Evolutionary conservation across 2,329 filamentous ascomycete genomes (phyloP).

Genomic region (Neonectria coccinea): DNA sequence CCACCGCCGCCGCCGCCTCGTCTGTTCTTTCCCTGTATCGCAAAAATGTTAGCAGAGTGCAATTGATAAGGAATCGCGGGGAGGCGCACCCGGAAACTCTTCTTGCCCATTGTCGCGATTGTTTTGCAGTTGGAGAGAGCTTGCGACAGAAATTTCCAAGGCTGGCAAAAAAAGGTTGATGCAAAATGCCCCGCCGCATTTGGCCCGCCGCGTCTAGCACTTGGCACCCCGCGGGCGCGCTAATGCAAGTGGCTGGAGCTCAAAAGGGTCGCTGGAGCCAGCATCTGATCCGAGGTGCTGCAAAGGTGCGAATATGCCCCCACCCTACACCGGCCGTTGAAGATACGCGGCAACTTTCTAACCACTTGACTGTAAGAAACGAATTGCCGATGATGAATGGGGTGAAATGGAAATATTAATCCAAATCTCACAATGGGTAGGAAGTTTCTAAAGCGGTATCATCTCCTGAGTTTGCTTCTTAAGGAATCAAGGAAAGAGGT

Average conservation of each 20-base stretch:
- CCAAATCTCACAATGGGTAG: neutral
- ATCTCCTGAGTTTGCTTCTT: no score
- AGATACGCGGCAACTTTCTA: neutral
- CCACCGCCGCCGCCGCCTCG: constrained; percentile 53
- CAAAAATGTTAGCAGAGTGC: constrained; percentile 34
- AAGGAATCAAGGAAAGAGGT: no score
- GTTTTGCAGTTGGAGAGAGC: constrained; percentile 34
- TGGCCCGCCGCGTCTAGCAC: constrained; percentile 33
- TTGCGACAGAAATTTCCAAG: constrained; percentile 45
- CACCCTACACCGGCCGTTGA: neutral
- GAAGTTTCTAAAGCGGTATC: neutral
- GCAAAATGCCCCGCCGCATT: constrained; percentile 32
- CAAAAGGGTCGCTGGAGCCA: neutral
- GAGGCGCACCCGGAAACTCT: constrained; percentile 51
- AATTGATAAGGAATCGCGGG: constrained; percentile 27
- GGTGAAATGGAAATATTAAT: no score
- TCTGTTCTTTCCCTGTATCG: constrained; percentile 51
- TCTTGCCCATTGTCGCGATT: constrained; percentile 53
- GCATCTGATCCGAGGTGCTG: no score
- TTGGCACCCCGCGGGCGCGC: constrained; percentile 39
- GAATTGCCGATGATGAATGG: no score
- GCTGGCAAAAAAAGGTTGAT: constrained; percentile 28
- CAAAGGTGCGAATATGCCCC: neutral
- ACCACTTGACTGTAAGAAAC: no score
- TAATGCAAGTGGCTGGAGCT: constrained; percentile 35